A percentile compares a stretch with the other conserved stretches of the same genome.
These are phyloP conservation scores for Luffa acutangula DNA, from an alignment of 306 rosid genomes.

Conservation along the genomic window DNA sequence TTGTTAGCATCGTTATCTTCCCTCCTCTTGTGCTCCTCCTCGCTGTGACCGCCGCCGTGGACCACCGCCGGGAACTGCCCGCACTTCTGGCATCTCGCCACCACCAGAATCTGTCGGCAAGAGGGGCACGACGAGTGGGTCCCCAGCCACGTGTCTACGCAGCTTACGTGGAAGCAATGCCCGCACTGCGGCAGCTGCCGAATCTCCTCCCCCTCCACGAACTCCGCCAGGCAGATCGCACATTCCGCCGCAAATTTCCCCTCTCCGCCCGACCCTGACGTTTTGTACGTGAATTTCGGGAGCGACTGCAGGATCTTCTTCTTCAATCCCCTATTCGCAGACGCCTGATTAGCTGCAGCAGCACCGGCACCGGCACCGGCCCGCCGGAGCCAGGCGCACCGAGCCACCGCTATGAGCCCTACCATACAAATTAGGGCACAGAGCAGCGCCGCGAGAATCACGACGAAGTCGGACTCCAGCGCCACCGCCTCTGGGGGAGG, in stretches of 20 bases:
- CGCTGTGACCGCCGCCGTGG: neutral
- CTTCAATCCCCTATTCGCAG: conserved; percentile 59
- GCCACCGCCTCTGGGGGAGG: neutral
- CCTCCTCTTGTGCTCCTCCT: neutral
- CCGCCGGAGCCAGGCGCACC: conserved; percentile 80
- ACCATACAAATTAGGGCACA: conserved; percentile 75
- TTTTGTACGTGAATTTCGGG: conserved; percentile 40
- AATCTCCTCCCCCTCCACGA: conserved; percentile 51
- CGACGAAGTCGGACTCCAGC: conserved; percentile 43
- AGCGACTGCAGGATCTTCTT: conserved; percentile 74
- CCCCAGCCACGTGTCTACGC: conserved; percentile 65
- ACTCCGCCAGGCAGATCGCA: conserved; percentile 63
- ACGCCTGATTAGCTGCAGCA: neutral
- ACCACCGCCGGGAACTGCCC: conserved; percentile 32
- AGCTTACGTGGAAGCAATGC: conserved; percentile 56
- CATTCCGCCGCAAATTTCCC: conserved; percentile 36
- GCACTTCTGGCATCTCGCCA: conserved; percentile 48
- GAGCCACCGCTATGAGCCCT: conserved; percentile 64
- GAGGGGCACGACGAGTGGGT: conserved; percentile 70
- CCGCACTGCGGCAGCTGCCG: conserved; percentile 70
- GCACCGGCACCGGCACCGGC: neutral
- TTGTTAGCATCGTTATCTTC: neutral
- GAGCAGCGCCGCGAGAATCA: conserved; percentile 58
- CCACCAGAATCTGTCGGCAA: conserved; percentile 60
- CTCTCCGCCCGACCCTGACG: neutral